Conservation (phyloP, 768 basidiomycete genomes). For the Butyriboletus loyo region DNA sequence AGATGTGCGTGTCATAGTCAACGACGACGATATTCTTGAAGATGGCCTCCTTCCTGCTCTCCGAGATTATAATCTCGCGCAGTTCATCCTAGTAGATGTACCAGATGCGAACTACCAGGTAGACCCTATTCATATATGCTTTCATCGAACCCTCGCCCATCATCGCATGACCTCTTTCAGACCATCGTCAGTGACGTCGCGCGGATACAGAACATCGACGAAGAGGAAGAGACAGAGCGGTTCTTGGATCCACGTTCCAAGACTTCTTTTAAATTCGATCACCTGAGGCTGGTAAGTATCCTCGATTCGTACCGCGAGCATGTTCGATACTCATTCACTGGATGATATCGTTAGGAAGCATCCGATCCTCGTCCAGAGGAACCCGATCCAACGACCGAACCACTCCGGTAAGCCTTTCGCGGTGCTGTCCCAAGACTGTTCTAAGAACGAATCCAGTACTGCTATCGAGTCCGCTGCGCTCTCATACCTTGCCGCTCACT, state of each 20-base stretch:
- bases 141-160: background rate
- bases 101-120: constrained; percentile 76
- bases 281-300: constrained; percentile 68
- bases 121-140: background rate
- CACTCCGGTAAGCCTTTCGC: constrained; percentile 58
- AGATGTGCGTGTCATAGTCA: constrained; percentile 91
- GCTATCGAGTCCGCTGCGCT: constrained; percentile 68
- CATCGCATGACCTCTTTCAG: constrained; percentile 42
- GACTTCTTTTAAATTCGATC: constrained; percentile 80
- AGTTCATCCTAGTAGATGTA: constrained; percentile 87
- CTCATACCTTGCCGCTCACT: constrained; percentile 78
- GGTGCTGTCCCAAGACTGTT: background rate
- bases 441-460: constrained; percentile 39
- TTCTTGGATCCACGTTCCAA: constrained; percentile 84
- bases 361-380: constrained; percentile 67
- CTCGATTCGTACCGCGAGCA: constrained; percentile 2
- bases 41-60: constrained; percentile 74
- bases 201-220: constrained; percentile 41
- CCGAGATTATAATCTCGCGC: constrained; percentile 80
- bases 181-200: constrained; percentile 79
- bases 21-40: constrained; percentile 82
- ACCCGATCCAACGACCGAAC: constrained; percentile 62
- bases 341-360: constrained; percentile 54
- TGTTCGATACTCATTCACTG: background rate
- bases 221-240: constrained; percentile 53